Evolutionary conservation across 192 early-diverging fungal genomes (phyloP).

Genomic region (Globomyces pollinis-pini): DNA sequence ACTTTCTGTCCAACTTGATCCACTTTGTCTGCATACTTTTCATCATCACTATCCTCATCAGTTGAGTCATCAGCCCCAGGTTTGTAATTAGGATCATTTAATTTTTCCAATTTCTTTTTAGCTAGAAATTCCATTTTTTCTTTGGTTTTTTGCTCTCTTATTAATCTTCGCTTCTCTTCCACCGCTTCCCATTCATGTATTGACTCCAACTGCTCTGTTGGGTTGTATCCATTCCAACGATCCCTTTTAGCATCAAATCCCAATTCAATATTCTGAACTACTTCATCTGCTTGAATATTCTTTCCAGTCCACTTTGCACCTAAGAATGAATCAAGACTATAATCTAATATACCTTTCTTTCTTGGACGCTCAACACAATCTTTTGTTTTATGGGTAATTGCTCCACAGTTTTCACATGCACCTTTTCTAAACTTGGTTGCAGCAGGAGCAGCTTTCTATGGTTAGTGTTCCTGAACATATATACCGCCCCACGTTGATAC

Average conservation of each 20-base stretch:
- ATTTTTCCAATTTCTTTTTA: neutral
- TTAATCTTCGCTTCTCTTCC: slow-evolving; percentile 75
- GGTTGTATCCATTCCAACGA: slow-evolving; percentile 97
- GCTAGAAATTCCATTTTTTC: slow-evolving; percentile 20
- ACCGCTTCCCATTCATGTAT: slow-evolving; percentile 87
- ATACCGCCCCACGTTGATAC: slow-evolving; percentile 64
- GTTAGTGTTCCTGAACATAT: no score
- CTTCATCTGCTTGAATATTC: slow-evolving; percentile 80
- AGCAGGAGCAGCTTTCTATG: slow-evolving; percentile 67
- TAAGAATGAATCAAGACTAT: no score
- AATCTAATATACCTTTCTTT: slow-evolving; percentile 60
- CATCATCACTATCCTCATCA: slow-evolving; percentile 78
- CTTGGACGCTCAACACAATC: slow-evolving; percentile 89
- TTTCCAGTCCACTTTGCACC: slow-evolving; percentile 83
- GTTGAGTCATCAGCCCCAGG: slow-evolving; percentile 53
- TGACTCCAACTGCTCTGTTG: slow-evolving; percentile 68
- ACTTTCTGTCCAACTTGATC: slow-evolving; percentile 81
- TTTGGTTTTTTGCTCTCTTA: slow-evolving; percentile 58
- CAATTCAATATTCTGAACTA: slow-evolving; percentile 63
- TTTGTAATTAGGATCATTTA: slow-evolving; percentile 3
- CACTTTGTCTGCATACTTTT: slow-evolving; percentile 78
- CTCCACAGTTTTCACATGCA: slow-evolving; percentile 97
- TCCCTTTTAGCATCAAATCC: slow-evolving; percentile 95
- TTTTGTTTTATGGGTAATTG: slow-evolving; percentile 85
- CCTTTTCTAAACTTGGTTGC: slow-evolving; percentile 90